These are phyloP conservation scores for Pythium oligandrum DNA, from an alignment of 352 stramenopile genomes.

Conservation along the genomic window DNA sequence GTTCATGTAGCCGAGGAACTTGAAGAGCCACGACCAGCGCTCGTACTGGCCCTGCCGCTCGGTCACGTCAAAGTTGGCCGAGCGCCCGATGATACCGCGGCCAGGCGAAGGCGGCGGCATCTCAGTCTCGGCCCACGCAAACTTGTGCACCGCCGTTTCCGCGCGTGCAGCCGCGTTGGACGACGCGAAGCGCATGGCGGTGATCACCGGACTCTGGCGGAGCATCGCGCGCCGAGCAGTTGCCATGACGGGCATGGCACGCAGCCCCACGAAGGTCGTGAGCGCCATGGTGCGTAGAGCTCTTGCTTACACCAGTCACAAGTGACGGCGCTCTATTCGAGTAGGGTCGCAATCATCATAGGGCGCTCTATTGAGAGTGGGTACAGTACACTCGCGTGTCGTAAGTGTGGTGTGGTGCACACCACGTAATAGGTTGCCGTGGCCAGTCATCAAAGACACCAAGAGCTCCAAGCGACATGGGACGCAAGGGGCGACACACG, in stretches of 20 bases:
- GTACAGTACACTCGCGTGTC: neutral
- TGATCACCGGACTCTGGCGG: neutral
- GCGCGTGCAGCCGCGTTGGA: slow-evolving; percentile 7
- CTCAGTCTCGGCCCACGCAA: slow-evolving; percentile 67
- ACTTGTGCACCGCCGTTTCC: slow-evolving; percentile 29
- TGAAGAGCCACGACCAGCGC: slow-evolving; percentile 79
- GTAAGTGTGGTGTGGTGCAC: neutral
- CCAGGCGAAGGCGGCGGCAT: slow-evolving; percentile 76
- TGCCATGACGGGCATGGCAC: slow-evolving; percentile 6
- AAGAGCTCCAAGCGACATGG: slow-evolving; percentile 37
- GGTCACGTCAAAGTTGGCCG: slow-evolving; percentile 81
- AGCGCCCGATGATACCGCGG: slow-evolving; percentile 60
- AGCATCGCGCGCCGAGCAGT: neutral
- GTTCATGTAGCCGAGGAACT: slow-evolving; percentile 84
- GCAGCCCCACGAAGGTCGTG: slow-evolving; percentile 8
- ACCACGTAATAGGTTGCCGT: slow-evolving; percentile 10
- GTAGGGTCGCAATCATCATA: too few species aligned
- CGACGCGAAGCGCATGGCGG: slow-evolving; percentile 21
- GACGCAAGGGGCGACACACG: slow-evolving; percentile 60
- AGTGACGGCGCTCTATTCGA: too few species aligned
- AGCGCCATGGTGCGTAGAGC: neutral
- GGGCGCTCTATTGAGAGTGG: too few species aligned
- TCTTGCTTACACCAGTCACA: too few species aligned
- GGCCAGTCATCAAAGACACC: too few species aligned
- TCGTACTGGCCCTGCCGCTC: slow-evolving; percentile 52